These are phyloP conservation scores for Aspergillus pseudoterreus DNA, from an alignment of 2,329 filamentous ascomycete species.

Conservation along the genomic window DNA sequence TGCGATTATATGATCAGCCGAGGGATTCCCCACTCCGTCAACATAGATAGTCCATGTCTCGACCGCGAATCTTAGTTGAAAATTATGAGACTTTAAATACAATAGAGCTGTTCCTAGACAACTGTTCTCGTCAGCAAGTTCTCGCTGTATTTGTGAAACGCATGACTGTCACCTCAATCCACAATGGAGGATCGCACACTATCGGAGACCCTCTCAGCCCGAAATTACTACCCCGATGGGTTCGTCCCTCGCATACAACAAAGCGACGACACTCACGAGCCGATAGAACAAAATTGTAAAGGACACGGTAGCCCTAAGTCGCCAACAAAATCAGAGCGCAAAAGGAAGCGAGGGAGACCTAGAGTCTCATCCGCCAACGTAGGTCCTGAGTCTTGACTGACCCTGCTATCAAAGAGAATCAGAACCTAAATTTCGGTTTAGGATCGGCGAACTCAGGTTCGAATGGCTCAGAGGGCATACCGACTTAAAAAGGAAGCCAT, in stretches of 20 bases:
- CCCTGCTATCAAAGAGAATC: too few species aligned
- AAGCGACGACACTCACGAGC: neutral
- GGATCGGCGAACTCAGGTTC: constrained; percentile 74
- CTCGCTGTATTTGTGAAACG: neutral
- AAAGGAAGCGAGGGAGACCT: constrained; percentile 3
- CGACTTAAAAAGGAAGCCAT: constrained; percentile 79
- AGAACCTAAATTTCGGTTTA: neutral
- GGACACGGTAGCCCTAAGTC: neutral
- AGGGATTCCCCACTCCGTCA: neutral
- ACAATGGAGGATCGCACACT: constrained; percentile 1
- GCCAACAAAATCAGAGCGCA: neutral
- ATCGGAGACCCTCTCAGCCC: constrained; percentile 4
- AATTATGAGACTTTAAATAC: neutral
- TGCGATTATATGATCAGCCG: constrained; percentile 5
- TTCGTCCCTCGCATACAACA: neutral
- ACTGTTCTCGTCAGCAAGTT: neutral
- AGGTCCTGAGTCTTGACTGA: neutral
- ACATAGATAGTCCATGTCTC: neutral
- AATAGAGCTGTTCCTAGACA: neutral
- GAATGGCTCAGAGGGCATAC: constrained; percentile 80
- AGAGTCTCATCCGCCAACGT: neutral
- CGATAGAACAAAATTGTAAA: neutral
- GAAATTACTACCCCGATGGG: constrained; percentile 1
- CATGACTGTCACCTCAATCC: neutral
- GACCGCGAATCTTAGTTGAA: neutral